Conservation (phyloP, 495 filamentous ascomycete species). For the Pyronema domesticum region DNA sequence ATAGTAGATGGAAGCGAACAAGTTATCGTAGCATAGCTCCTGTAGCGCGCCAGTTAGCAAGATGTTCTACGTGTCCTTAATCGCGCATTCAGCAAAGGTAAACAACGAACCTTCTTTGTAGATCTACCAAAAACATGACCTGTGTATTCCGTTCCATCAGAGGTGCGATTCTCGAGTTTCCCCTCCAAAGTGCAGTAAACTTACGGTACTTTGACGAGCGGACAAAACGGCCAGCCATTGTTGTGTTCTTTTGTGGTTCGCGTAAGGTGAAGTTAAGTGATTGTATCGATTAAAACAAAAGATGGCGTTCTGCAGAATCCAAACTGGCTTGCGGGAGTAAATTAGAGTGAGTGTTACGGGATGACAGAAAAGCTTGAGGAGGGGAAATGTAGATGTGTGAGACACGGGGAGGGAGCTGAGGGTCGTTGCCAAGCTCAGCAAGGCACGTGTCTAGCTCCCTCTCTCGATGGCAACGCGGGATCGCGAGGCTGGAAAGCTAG, state of each 20-base stretch:
- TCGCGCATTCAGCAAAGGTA: neutral
- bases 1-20: constrained; percentile 29
- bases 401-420: neutral
- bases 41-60: constrained; percentile 18
- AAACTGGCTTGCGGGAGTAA: too few species aligned
- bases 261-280: neutral
- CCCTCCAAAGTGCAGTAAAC: constrained; percentile 24
- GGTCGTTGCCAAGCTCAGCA: neutral
- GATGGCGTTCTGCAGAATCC: neutral
- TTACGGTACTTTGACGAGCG: constrained; percentile 96
- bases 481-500: too few species aligned
- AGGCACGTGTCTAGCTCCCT: neutral
- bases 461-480: too few species aligned
- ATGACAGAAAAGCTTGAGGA: neutral
- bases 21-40: constrained; percentile 93
- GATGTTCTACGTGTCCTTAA: neutral
- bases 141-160: constrained; percentile 26
- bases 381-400: neutral
- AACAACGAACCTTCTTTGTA: constrained; percentile 59
- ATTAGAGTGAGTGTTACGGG: too few species aligned
- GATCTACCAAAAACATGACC: constrained; percentile 95
- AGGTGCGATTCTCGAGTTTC: too few species aligned
- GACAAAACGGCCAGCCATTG: constrained; percentile 93
- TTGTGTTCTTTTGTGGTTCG: neutral
- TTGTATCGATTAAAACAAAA: neutral